phyloP scores from a whole-genome alignment of 495 filamentous ascomycete species.

The Aspergillus nanangensis region DNA sequence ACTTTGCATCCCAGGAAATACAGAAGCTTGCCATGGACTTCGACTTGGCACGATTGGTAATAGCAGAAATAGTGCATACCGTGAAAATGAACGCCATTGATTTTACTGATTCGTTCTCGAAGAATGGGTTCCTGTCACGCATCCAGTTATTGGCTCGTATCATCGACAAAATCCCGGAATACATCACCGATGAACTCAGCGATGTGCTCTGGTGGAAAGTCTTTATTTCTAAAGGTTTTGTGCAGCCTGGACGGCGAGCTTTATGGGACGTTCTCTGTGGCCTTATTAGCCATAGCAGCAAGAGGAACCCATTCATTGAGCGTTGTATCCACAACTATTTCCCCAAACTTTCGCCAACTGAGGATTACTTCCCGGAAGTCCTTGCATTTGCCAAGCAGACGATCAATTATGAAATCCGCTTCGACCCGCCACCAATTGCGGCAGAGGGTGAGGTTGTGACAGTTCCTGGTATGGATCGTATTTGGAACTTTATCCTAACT shows the following conservation, averaged over 20 bases:
- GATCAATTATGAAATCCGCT: conserved; percentile 42
- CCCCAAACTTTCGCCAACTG: conserved; percentile 55
- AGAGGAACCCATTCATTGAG: conserved; percentile 59
- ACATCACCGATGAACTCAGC: conserved; percentile 57
- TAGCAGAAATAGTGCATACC: conserved; percentile 46
- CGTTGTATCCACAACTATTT: conserved; percentile 64
- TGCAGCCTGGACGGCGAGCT: conserved; percentile 49
- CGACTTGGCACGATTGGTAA: conserved; percentile 45
- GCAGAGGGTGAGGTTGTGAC: conserved; percentile 44
- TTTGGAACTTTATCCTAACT: conserved; percentile 79
- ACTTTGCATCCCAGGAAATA: conserved; percentile 41
- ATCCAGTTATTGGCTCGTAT: conserved; percentile 54
- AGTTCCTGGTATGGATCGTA: conserved; percentile 63
- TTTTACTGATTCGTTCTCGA: conserved; percentile 29
- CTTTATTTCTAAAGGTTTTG: conserved; percentile 55
- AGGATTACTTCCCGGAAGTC: conserved; percentile 61
- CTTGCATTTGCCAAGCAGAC: conserved; percentile 63
- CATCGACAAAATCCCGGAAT: conserved; percentile 53
- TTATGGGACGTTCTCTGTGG: conserved; percentile 63
- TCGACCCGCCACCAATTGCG: conserved; percentile 31
- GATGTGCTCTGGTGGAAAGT: conserved; percentile 62
- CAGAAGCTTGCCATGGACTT: conserved; percentile 49
- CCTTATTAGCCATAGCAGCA: conserved; percentile 38
- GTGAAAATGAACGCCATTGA: conserved; percentile 36
- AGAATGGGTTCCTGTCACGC: conserved; percentile 43